Base-by-base conservation (phyloP, 495 filamentous ascomycete species). In the Lophiostoma macrostomum region DNA sequence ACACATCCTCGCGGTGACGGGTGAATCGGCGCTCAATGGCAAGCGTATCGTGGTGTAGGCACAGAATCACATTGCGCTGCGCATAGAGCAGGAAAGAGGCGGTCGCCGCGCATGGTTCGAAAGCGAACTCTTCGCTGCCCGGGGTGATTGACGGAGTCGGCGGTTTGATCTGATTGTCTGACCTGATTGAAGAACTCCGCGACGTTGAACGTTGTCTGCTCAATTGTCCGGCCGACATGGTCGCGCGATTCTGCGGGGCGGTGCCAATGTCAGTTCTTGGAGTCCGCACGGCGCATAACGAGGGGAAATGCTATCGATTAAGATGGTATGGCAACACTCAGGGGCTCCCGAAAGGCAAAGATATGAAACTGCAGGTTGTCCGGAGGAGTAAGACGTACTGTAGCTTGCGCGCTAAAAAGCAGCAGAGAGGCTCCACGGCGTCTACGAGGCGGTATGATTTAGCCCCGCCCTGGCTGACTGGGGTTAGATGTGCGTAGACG, bases 11-110 rank as follows among this genome's bases (percentile, higher is more conserved):
- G 35, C 80, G 78, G 71, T 98, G 93, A 46, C 81, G 79, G 14
- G 87, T 81, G 67, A 97, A 98, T 4, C 87, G 79, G 36, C 91
- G 80, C 61, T 97, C 94, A 52, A 96, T 81, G 30, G 87, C 88
- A 32, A 97, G 70, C 10, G 86, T 96, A 67, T 98, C 94, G 70
- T 96, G 89, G 57, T 95, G 88, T 22, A 88, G 77, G 64, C 87
- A 91, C 13, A 93, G 73, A 42, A 96, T 81, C 20, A 80, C 75
- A 48, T 79, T 82, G 16, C 86, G 85, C 67, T 95, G 88, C 30
- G 88, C 80, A 68, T 90, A 95, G 25, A 96, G 78, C 56, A 95
- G 87, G 70, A 90, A 82, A 4, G 87, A 88, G 3, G 85, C 87
- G 8, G 90, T 95, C 38, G 90, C 89, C 1, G 89, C 87, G 61